Evolutionary conservation across 129 eudicot genomes (phyloP), one percentile per base, ranked within the genome.

Genomic region (Rutidosis leptorrhynchoides): DNA sequence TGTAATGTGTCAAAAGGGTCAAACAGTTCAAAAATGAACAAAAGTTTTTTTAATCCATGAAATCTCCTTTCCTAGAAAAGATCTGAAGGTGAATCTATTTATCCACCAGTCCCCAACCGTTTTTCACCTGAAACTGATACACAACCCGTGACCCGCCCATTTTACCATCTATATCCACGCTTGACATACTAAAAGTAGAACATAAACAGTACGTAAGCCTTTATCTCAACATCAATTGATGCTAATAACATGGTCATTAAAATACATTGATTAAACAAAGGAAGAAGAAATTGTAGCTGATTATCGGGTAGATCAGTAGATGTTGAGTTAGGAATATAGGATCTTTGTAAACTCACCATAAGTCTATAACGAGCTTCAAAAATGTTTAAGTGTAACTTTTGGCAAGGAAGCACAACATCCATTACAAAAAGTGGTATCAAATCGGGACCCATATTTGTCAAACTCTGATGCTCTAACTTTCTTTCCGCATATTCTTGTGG

Each of bases 331-430:
- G 30, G 54, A 45, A 58, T 45, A 74, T 57, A 43, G 21, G 60
- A 42, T 68, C 27, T 21, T 46, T 17, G 35, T 65, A 74, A 74
- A 77, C 93, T 82, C 63, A 94, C 99, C 99, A 94, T 89, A 48
- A 94, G 95, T 77, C 99, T 89, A 61, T 94, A 94, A 45, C 99
- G 99, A 45, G 99, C 93, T 73, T 94, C 99, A 82, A 94, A 94
- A 27, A 94, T 89, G 71, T 94, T 89, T 17, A 94, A 77, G 57
- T 85, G 93, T 69, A 94, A 69, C 85, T 89, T 94, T 76, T 94
- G 90, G 78, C 96, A 94, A 28, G 99, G 99, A n/a, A 94, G 62
- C 54, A 86, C 95, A 72, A 85, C 96, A 77, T 94, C 99, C 99
- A 94, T 89, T 71, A 89, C 97, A 59, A 94, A 94, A 64, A 94